Base-by-base conservation (phyloP, 2,329 filamentous ascomycete genomes). In the Didymella pomorum region DNA sequence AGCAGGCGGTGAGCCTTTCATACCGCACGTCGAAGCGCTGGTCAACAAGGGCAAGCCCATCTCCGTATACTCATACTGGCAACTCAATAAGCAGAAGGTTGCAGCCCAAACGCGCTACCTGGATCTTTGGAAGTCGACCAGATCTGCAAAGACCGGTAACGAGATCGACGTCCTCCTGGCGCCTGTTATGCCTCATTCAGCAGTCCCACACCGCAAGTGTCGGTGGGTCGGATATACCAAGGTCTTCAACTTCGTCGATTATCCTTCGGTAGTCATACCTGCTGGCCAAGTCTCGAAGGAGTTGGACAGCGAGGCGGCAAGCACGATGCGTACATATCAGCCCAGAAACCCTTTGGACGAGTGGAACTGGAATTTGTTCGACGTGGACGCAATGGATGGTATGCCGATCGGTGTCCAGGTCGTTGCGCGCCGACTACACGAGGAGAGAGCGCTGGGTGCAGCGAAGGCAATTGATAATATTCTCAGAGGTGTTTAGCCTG, bases 41-140 rank as follows among this genome's bases (percentile, higher is more conserved):
- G 71, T 89, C 14, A 83, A 84, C 50, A 68, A n/a, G 31, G 51
- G 56, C 21, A 47, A 72, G 69, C 63, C 79, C 11, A 70, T 85
- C 70, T 0, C 84, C 89, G 14, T 87, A 84, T 0, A 85, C 89
- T 79, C 87, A 4, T 90, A 89, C 72, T 90, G 87, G 87, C 86
- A 89, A 64, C 78, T 90, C 7, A 89, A 89, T 73, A 84, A 79
- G 59, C 79, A 80, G 25, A 89, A 89, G 66, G 56, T 79, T 25
- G 77, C 75, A 0, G 76, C 80, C 4, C 84, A 87, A 61, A 82
- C 86, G 57, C 78, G 75, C 2, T 88, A 87, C 54, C 78, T 88
- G 1, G 80, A 86, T 47, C 84, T 86, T 56, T 89, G 86, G 87
- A 82, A 83, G 43, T 69, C 70, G 0, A 74, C 78, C 0, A 75